These are phyloP conservation scores for Cutaneotrichosporon sp. DNA, from an alignment of 1,284 basidiomycete species.

Conservation along the genomic window DNA sequence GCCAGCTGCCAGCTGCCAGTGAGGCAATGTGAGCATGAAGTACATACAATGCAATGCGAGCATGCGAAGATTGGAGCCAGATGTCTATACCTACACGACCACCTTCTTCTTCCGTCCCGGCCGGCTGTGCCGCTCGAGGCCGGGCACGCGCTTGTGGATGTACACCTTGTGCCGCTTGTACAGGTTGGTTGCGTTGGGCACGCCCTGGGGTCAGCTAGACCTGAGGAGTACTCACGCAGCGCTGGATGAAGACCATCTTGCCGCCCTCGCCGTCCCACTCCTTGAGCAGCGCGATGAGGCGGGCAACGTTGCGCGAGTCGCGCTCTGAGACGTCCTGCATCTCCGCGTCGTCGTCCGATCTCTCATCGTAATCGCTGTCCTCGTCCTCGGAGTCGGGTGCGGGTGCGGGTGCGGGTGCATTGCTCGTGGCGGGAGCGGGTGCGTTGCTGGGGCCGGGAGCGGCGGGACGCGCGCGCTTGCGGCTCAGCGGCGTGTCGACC, in stretches of 20 bases:
- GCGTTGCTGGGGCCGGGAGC: too few relatives aligned
- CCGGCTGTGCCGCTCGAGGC: background rate
- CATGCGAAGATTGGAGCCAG: too few relatives aligned
- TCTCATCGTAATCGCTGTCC: background rate
- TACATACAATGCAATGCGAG: too few relatives aligned
- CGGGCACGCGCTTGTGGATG: constrained; percentile 7
- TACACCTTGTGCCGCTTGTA: constrained; percentile 7
- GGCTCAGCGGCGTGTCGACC: constrained; percentile 25
- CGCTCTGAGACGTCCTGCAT: too few relatives aligned
- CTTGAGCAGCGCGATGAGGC: constrained; percentile 1
- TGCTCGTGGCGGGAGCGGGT: too few relatives aligned
- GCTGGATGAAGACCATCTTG: background rate
- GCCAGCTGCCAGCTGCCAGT: too few relatives aligned
- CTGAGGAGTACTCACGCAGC: background rate
- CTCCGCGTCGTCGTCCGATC: constrained; percentile 5
- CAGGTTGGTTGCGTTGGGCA: constrained; percentile 1
- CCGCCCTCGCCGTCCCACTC: constrained; percentile 7
- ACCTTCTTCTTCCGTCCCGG: background rate
- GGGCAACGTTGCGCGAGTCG: background rate
- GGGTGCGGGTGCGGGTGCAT: too few relatives aligned
- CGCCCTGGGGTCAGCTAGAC: background rate
- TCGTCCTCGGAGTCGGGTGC: background rate
- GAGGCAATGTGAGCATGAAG: too few relatives aligned
- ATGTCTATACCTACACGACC: background rate
- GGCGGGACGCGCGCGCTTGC: constrained; percentile 12